A percentile compares a stretch with the other conserved stretches of the same genome.
Conservation (phyloP, 192 early-diverging fungal genomes). For the Coemansia sp. region DNA sequence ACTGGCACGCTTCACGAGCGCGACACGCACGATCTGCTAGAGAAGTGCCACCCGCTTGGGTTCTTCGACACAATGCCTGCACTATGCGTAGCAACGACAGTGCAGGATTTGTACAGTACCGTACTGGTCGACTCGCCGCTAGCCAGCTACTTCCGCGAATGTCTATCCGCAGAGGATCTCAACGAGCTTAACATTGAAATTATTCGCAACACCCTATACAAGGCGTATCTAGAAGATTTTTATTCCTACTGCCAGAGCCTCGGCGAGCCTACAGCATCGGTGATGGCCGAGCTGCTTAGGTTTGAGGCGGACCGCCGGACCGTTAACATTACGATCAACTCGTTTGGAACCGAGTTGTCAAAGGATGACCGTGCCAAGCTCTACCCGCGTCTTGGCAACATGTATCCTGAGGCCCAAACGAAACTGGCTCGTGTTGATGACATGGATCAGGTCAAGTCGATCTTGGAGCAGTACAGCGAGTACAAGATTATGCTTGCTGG, state of each 20-base stretch:
- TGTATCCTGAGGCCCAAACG: conserved; percentile 89
- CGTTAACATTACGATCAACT: conserved; percentile 99
- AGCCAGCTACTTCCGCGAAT: conserved; percentile 98
- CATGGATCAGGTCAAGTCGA: conserved; percentile 86
- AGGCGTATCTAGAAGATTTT: conserved; percentile 99
- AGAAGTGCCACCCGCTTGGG: conserved; percentile 96
- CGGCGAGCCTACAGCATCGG: conserved; percentile 81
- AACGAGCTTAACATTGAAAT: conserved; percentile 99
- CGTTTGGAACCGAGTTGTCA: conserved; percentile 93
- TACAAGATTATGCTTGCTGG: conserved; percentile 86
- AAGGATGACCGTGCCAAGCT: conserved; percentile 96
- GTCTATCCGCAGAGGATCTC: conserved; percentile 92
- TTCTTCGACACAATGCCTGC: conserved; percentile 98
- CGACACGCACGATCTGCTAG: conserved; percentile 95
- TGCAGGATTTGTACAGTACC: conserved; percentile 91
- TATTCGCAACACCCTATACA: conserved; percentile 98
- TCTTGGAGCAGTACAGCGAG: conserved; percentile 81
- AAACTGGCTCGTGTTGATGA: conserved; percentile 88
- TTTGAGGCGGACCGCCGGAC: conserved; percentile 98
- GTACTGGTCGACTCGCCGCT: conserved; percentile 96
- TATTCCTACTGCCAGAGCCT: conserved; percentile 81
- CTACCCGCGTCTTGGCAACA: conserved; percentile 84
- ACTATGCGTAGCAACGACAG: conserved; percentile 95
- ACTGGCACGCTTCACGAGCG: conserved; percentile 97
- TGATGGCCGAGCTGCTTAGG: conserved; percentile 92